These are phyloP conservation scores for Chrysosporium keratinophilum DNA, from an alignment of 2,329 filamentous ascomycete species.

Conservation along the genomic window DNA sequence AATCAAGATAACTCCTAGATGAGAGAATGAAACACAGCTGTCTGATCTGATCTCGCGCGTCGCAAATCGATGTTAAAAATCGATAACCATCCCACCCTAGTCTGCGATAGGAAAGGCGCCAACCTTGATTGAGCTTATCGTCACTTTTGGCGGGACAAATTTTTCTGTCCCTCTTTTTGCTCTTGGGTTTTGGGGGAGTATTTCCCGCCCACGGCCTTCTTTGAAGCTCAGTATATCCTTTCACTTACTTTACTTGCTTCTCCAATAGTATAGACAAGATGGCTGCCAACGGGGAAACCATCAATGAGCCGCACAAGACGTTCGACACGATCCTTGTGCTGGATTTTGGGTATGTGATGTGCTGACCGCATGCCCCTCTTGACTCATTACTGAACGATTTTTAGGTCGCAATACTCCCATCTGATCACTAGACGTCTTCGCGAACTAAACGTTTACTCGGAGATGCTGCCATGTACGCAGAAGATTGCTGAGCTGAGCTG, in stretches of 20 bases:
- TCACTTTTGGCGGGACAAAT: background rate
- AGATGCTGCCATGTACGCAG: conserved; percentile 74
- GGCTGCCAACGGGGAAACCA: conserved; percentile 15
- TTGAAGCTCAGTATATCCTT: background rate
- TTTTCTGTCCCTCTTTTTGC: background rate
- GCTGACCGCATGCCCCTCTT: background rate
- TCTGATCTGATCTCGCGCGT: background rate
- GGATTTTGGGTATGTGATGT: conserved; percentile 10
- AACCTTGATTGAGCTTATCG: conserved; percentile 8
- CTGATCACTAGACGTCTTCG: conserved; percentile 26
- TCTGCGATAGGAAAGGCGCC: conserved; percentile 9
- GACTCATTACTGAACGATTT: background rate
- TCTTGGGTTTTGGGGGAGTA: conserved; percentile 4
- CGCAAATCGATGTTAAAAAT: background rate
- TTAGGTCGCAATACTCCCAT: conserved; percentile 14
- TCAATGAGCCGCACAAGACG: conserved; percentile 23
- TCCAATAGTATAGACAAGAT: conserved; percentile 12
- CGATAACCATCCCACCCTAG: conserved; percentile 3
- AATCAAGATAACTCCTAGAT: no score
- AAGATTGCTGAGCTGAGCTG: conserved; percentile 66
- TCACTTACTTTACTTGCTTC: background rate
- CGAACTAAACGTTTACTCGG: conserved; percentile 70
- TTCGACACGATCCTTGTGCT: conserved; percentile 24
- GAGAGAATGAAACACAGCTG: background rate
- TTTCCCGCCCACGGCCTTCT: background rate